Percentiles rank a stretch among this genome's conserved stretches.
Evolutionary conservation across 257 asterid genomes (phyloP).

Genomic region (Solanum stenotomum): DNA sequence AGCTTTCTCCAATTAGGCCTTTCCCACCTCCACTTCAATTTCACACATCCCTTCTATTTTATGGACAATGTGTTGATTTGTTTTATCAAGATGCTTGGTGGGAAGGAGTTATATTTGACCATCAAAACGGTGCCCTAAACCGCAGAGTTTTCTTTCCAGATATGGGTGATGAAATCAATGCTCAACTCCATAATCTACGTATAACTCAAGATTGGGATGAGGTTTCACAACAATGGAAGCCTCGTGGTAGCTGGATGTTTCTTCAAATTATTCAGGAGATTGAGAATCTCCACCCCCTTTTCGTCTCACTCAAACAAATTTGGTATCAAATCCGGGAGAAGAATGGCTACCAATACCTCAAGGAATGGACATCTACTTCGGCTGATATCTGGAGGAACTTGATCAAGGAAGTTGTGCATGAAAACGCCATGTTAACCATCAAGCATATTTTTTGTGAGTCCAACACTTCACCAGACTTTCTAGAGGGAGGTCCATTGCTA

Average conservation of each 20-base stretch:
- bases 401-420: conserved; percentile 28
- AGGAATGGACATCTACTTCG: conserved; percentile 45
- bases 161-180: conserved; percentile 61
- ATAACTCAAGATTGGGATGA: conserved; percentile 60
- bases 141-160: conserved; percentile 65
- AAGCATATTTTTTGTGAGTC: conserved; percentile 20
- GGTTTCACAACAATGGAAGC: conserved; percentile 44
- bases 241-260: conserved; percentile 60
- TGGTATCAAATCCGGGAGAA: conserved; percentile 62
- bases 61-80: conserved; percentile 62
- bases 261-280: conserved; percentile 50
- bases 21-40: conserved; percentile 18
- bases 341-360: conserved; percentile 27
- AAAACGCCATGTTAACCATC: conserved; percentile 26
- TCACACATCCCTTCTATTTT: conserved; percentile 20
- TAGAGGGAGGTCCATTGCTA: conserved; percentile 15
- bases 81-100: conserved; percentile 61
- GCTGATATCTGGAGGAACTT: conserved; percentile 35
- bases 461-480: conserved; percentile 19
- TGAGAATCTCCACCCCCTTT: conserved; percentile 30
- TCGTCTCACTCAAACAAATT: conserved; percentile 57
- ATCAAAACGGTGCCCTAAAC: conserved; percentile 24
- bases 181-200: conserved; percentile 25
- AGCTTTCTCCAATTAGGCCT: conserved; percentile 56
- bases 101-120: conserved; percentile 80